Conservation (phyloP, 2,329 filamentous ascomycete genomes). For the Fusarium sp. region DNA sequence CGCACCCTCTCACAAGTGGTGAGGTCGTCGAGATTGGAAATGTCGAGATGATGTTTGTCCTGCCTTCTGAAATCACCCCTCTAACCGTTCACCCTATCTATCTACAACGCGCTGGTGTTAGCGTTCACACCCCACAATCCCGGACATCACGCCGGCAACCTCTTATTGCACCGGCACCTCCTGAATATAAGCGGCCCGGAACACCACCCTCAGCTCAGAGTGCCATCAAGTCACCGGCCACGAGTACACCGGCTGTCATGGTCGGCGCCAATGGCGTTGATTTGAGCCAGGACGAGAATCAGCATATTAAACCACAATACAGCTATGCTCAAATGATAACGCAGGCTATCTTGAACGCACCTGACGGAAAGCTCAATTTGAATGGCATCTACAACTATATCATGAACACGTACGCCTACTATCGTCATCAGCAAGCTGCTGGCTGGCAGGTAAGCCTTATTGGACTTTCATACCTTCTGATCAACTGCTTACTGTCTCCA, state of each 20-base stretch:
- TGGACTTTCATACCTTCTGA: not conserved
- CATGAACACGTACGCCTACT: slow-evolving; percentile 91
- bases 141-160: slow-evolving; percentile 55
- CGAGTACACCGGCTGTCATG: slow-evolving; percentile 53
- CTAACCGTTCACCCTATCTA: slow-evolving; percentile 77
- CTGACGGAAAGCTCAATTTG: slow-evolving; percentile 89
- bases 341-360: slow-evolving; percentile 89
- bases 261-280: slow-evolving; percentile 70
- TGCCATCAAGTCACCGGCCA: slow-evolving; percentile 49
- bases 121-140: slow-evolving; percentile 47
- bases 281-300: slow-evolving; percentile 83
- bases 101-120: slow-evolving; percentile 73
- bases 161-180: slow-evolving; percentile 69
- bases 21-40: slow-evolving; percentile 92
- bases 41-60: slow-evolving; percentile 98
- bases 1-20: slow-evolving; percentile 79
- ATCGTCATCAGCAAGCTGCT: slow-evolving; percentile 78
- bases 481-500: slow-evolving; percentile 50
- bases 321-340: slow-evolving; percentile 98
- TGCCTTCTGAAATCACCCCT: slow-evolving; percentile 77
- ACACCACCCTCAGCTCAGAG: slow-evolving; percentile 65
- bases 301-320: slow-evolving; percentile 93
- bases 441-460: slow-evolving; percentile 84
- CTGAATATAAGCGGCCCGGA: slow-evolving; percentile 69
- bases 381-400: slow-evolving; percentile 96